Evolutionary conservation across 2,329 filamentous ascomycete species (phyloP).

Genomic region (Fusarium siculi): DNA sequence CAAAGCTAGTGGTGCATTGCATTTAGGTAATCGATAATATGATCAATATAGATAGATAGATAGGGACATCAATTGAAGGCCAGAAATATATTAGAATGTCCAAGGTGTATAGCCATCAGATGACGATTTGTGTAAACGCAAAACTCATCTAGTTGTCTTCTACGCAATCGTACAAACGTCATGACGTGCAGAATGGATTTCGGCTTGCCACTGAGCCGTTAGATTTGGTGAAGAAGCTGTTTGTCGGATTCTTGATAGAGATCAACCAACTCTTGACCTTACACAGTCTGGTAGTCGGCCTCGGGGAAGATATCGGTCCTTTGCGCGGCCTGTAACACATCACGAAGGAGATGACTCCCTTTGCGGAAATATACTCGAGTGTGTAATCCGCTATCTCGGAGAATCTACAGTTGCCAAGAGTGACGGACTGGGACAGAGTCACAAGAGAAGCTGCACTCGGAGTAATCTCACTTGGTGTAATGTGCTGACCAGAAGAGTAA

Average conservation of each 20-base stretch:
- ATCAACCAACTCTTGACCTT: neutral
- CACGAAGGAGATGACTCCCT: constrained; percentile 27
- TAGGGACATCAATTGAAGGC: too few relatives aligned
- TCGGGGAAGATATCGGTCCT: constrained; percentile 30
- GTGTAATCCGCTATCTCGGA: constrained; percentile 28
- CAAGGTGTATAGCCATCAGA: too few relatives aligned
- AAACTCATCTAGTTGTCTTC: neutral
- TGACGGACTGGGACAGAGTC: neutral
- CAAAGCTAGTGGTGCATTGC: too few relatives aligned
- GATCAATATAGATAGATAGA: too few relatives aligned
- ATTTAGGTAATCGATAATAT: too few relatives aligned
- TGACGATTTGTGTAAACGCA: too few relatives aligned
- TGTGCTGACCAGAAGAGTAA: neutral
- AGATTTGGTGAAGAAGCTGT: too few relatives aligned
- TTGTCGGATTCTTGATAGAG: neutral
- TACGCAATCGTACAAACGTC: too few relatives aligned
- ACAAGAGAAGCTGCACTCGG: constrained; percentile 7
- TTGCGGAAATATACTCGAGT: constrained; percentile 26
- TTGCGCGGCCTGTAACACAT: constrained; percentile 26
- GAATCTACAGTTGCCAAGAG: constrained; percentile 3
- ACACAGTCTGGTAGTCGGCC: neutral
- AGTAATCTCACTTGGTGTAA: constrained; percentile 27
- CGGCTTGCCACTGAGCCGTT: neutral
- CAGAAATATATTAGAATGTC: too few relatives aligned
- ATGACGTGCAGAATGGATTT: neutral